These are phyloP conservation scores for Leucosporidium creatinivorum DNA, from an alignment of 768 basidiomycete genomes.

Conservation along the genomic window DNA sequence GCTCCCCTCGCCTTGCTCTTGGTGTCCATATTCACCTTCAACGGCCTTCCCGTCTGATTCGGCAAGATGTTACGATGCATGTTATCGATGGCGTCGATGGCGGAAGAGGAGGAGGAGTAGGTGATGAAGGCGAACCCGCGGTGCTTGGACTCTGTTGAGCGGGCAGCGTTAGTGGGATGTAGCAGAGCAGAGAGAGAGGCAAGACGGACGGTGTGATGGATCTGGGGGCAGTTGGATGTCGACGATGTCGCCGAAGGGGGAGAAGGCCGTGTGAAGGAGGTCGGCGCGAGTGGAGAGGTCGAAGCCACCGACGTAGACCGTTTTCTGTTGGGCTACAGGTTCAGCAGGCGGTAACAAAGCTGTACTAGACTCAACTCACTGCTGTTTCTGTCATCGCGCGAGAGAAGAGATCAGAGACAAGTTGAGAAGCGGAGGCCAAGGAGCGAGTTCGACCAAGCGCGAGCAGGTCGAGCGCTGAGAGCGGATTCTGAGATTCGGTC, in stretches of 20 bases:
- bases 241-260: constrained; percentile 86
- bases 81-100: constrained; percentile 96
- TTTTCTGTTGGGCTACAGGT: constrained; percentile 35
- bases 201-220: constrained; percentile 12
- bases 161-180: not conserved
- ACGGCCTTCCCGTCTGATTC: constrained; percentile 46
- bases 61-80: constrained; percentile 58
- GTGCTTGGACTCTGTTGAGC: constrained; percentile 23
- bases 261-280: constrained; percentile 67
- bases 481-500: too few relatives aligned
- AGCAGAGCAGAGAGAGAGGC: not conserved
- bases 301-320: constrained; percentile 40
- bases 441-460: too few relatives aligned
- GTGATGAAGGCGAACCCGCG: constrained; percentile 93
- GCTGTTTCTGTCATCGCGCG: too few relatives aligned
- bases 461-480: too few relatives aligned
- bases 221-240: constrained; percentile 84
- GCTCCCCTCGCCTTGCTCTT: constrained; percentile 57
- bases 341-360: not conserved
- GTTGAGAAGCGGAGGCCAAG: too few relatives aligned
- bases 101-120: constrained; percentile 68
- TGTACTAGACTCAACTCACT: too few relatives aligned
- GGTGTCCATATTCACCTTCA: constrained; percentile 78
- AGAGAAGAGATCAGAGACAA: too few relatives aligned
- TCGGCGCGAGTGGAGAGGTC: constrained; percentile 60